Conservation (phyloP, 75 land plant genomes). For the Cunninghamia lanceolata region DNA sequence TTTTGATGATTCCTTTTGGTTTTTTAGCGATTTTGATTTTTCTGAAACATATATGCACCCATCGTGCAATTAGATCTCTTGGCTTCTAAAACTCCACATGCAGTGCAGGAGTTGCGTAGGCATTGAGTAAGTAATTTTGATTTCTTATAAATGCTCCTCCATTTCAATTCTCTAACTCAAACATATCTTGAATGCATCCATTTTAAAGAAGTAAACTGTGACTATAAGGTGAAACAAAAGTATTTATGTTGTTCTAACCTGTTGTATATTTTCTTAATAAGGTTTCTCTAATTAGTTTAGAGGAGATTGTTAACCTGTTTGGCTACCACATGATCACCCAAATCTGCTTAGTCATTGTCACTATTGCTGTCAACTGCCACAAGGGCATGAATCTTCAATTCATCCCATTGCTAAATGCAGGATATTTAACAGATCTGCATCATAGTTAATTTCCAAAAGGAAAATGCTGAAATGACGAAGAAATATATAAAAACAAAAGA, state of each 20-base stretch:
- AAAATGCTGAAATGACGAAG: too few relatives aligned
- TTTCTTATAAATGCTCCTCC: neutral
- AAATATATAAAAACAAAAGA: too few relatives aligned
- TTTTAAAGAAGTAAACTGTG: neutral
- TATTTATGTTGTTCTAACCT: neutral
- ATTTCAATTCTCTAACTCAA: neutral
- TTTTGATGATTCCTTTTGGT: neutral
- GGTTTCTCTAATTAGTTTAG: neutral
- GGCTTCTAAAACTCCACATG: neutral
- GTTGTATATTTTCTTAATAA: neutral
- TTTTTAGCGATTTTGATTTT: too few relatives aligned
- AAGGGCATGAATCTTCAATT: neutral
- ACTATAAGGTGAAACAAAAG: neutral
- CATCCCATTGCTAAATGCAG: neutral
- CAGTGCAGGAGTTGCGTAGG: neutral
- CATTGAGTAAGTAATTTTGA: too few relatives aligned
- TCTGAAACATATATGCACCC: neutral
- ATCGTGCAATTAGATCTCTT: neutral
- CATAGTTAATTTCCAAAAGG: neutral
- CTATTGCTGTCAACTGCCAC: neutral
- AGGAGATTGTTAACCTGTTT: neutral
- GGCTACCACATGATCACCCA: neutral
- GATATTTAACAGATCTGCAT: neutral
- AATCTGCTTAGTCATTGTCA: neutral
- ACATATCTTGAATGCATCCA: neutral